Conservation (phyloP, 768 basidiomycete species). For the Russula sp. region DNA sequence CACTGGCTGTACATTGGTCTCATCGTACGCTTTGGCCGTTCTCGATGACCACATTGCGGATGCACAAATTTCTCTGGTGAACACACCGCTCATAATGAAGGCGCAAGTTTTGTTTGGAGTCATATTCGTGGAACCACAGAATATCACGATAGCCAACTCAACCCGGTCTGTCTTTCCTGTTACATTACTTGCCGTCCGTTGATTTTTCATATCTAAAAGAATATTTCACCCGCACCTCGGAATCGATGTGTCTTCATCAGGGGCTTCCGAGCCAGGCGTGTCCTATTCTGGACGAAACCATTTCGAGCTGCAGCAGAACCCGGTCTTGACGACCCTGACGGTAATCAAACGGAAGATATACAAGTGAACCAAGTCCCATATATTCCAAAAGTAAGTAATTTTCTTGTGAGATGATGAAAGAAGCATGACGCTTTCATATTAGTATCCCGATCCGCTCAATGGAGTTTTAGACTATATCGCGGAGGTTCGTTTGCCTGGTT, state of each 20-base stretch:
- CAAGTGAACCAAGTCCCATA: not conserved
- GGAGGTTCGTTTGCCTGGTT: not conserved
- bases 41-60: not conserved
- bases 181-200: not conserved
- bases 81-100: not conserved
- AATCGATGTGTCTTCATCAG: conserved; percentile 22
- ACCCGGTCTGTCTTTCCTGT: not conserved
- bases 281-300: not conserved
- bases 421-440: not conserved
- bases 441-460: conserved; percentile 18
- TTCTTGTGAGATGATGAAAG: not conserved
- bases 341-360: not conserved
- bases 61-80: not conserved
- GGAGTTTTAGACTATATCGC: conserved; percentile 21
- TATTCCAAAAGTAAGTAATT: not conserved
- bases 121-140: no score
- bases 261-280: conserved; percentile 19
- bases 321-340: not conserved
- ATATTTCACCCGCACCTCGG: not conserved
- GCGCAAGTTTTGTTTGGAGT: not conserved
- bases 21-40: conserved; percentile 5
- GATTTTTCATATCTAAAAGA: not conserved
- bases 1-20: conserved; percentile 13
- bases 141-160: not conserved
- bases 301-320: conserved; percentile 14